Conservation (phyloP, 1,284 basidiomycete species). For the Heterobasidion irregulare region DNA sequence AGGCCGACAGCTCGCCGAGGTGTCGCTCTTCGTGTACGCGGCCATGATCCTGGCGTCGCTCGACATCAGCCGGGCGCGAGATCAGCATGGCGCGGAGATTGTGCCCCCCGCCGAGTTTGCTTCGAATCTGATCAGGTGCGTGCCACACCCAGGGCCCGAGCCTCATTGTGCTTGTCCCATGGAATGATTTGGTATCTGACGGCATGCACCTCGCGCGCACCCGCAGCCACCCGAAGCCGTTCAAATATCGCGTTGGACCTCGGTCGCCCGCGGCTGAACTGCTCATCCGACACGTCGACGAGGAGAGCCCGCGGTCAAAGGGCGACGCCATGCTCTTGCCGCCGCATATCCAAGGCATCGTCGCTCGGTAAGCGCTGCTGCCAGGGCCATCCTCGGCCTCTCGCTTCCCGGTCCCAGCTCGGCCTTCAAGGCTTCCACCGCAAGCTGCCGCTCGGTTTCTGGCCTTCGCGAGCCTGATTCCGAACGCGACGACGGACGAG, state of each 20-base stretch:
- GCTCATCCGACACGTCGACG: background rate
- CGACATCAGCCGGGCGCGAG: background rate
- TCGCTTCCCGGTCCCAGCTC: background rate
- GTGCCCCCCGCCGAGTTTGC: background rate
- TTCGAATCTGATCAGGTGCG: background rate
- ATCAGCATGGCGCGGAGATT: background rate
- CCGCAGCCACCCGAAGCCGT: background rate
- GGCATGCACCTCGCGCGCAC: background rate
- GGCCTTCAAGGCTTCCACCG: too few species aligned
- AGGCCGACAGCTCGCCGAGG: background rate
- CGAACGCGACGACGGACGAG: too few species aligned
- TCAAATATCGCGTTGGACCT: background rate
- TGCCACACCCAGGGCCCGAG: background rate
- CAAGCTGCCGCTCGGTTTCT: too few species aligned
- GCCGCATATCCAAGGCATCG: background rate
- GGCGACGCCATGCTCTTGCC: background rate
- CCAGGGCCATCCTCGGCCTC: background rate
- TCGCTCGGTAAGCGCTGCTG: background rate
- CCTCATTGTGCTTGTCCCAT: background rate
- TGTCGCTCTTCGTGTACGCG: background rate
- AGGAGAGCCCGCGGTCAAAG: background rate
- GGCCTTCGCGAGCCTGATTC: too few species aligned
- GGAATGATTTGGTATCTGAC: background rate
- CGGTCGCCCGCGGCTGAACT: background rate
- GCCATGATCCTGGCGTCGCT: background rate